Percentiles rank a stretch among this genome's conserved stretches.
Conservation (phyloP, 805 yeast species). For the Metschnikowia drakensbergensis region DNA sequence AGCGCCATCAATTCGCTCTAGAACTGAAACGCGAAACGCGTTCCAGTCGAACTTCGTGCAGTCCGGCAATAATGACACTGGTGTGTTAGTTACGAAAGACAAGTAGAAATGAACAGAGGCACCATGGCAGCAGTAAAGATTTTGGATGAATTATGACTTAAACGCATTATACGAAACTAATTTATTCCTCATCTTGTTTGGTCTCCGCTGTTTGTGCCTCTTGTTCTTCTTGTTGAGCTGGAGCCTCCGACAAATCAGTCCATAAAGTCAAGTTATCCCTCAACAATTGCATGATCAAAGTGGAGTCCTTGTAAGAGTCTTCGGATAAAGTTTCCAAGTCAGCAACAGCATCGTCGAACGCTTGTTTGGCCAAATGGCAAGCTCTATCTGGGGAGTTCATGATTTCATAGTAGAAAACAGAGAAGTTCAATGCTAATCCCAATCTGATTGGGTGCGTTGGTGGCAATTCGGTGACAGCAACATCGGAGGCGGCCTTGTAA, state of each 20-base stretch:
- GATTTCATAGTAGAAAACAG: constrained; percentile 97
- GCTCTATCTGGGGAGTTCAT: constrained; percentile 98
- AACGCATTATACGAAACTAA: constrained; percentile 13
- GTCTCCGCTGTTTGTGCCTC: constrained; percentile 22
- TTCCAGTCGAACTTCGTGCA: neutral
- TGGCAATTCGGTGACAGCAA: constrained; percentile 93
- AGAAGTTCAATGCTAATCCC: constrained; percentile 96
- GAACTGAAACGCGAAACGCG: neutral
- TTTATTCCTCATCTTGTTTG: constrained; percentile 28
- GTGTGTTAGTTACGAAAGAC: constrained; percentile 16
- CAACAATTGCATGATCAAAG: constrained; percentile 97
- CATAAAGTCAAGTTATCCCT: constrained; percentile 98
- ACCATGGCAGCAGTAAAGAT: constrained; percentile 9
- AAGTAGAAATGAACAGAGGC: constrained; percentile 18
- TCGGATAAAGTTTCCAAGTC: constrained; percentile 96
- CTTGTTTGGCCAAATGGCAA: constrained; percentile 97
- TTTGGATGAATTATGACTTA: constrained; percentile 12
- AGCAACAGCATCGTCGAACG: constrained; percentile 98
- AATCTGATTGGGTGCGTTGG: constrained; percentile 98
- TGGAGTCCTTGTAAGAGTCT: constrained; percentile 97
- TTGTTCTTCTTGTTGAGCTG: constrained; percentile 40
- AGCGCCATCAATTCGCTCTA: neutral
- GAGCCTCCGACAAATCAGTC: constrained; percentile 91
- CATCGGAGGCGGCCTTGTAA: constrained; percentile 92
- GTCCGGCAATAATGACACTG: constrained; percentile 1